A percentile compares a stretch with the other conserved stretches of the same genome.
phyloP scores from a whole-genome alignment of 805 yeast species.

The Candida chauliodis region DNA sequence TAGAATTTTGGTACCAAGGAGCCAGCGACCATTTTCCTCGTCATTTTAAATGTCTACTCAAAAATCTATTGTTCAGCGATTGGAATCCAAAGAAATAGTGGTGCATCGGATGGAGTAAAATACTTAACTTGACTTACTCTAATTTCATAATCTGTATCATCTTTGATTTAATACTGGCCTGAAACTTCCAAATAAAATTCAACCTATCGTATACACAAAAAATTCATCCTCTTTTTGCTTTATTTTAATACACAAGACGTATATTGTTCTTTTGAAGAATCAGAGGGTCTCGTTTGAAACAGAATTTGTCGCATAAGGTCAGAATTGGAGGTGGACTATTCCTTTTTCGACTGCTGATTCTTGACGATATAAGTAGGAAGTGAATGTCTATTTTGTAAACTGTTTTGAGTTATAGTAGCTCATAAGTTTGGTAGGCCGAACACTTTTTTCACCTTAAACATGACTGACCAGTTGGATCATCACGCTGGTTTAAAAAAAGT shows the following conservation, averaged over 20 bases:
- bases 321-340: too few relatives aligned
- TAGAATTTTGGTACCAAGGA: background rate
- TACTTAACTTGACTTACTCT: slow-evolving; percentile 63
- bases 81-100: slow-evolving; percentile 56
- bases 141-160: slow-evolving; percentile 60
- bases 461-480: too few relatives aligned
- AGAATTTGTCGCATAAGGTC: too few relatives aligned
- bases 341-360: too few relatives aligned
- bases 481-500: too few relatives aligned
- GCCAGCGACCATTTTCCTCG: too few relatives aligned
- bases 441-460: too few relatives aligned
- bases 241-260: slow-evolving; percentile 70
- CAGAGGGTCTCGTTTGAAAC: too few relatives aligned
- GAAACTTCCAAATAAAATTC: slow-evolving; percentile 67
- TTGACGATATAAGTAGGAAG: too few relatives aligned
- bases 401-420: too few relatives aligned
- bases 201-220: slow-evolving; percentile 70
- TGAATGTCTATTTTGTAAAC: too few relatives aligned
- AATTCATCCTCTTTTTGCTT: slow-evolving; percentile 66
- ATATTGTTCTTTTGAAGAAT: slow-evolving; percentile 56
- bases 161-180: slow-evolving; percentile 60
- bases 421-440: too few relatives aligned
- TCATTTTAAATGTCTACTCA: slow-evolving; percentile 16
- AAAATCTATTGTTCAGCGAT: slow-evolving; percentile 63
- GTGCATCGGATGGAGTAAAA: slow-evolving; percentile 64